Conservation (phyloP, 2,329 filamentous ascomycete genomes). For the Mycosphaerella arachidis region DNA sequence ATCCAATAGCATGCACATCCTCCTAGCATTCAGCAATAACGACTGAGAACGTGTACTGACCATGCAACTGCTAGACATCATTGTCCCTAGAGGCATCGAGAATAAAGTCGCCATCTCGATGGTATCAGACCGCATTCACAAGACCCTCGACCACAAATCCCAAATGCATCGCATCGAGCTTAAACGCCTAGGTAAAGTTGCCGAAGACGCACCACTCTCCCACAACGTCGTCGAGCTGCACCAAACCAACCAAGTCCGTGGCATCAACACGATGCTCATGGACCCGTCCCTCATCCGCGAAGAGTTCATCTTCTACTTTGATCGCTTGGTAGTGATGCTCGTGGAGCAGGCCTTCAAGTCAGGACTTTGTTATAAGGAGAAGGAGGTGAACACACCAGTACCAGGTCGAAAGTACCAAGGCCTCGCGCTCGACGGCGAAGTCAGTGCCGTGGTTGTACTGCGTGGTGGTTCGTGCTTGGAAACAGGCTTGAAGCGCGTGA, state of each 20-base stretch:
- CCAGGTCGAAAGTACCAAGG: conserved; percentile 63
- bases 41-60: conserved; percentile 11
- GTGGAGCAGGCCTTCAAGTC: conserved; percentile 74
- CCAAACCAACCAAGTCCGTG: conserved; percentile 73
- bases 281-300: conserved; percentile 73
- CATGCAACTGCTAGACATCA: conserved; percentile 60
- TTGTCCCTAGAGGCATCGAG: conserved; percentile 89
- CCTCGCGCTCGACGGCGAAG: conserved; percentile 62
- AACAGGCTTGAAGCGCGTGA: conserved; percentile 78
- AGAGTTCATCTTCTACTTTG: conserved; percentile 97
- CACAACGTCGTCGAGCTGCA: conserved; percentile 69
- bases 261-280: conserved; percentile 87
- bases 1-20: conserved; percentile 13
- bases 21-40: not conserved
- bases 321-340: conserved; percentile 77
- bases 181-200: conserved; percentile 65
- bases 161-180: conserved; percentile 75
- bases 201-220: conserved; percentile 66
- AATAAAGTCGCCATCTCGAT: conserved; percentile 89
- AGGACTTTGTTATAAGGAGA: conserved; percentile 64
- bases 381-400: conserved; percentile 65
- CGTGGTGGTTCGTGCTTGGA: conserved; percentile 87
- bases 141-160: conserved; percentile 82
- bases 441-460: conserved; percentile 82
- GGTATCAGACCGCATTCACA: conserved; percentile 89